These are phyloP conservation scores for Lepidopterella palustris DNA, from an alignment of 495 filamentous ascomycete genomes.

Conservation along the genomic window DNA sequence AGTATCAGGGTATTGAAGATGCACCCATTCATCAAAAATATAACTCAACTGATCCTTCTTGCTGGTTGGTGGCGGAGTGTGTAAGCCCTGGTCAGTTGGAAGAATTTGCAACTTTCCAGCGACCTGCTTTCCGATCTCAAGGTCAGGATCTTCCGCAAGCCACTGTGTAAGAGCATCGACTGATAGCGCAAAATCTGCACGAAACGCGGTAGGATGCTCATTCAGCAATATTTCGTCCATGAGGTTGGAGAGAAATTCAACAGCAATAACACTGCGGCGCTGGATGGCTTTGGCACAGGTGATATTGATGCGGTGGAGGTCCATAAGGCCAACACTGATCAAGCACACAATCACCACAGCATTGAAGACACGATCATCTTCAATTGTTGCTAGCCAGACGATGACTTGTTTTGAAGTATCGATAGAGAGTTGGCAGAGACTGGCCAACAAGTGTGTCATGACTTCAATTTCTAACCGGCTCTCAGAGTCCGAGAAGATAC, in stretches of 20 bases:
- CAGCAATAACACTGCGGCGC: conserved; percentile 57
- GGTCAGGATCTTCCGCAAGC: conserved; percentile 64
- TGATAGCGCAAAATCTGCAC: conserved; percentile 80
- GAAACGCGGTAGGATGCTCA: conserved; percentile 66
- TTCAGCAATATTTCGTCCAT: conserved; percentile 71
- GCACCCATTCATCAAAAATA: conserved; percentile 89
- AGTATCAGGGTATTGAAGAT: conserved; percentile 64
- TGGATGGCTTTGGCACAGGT: conserved; percentile 65
- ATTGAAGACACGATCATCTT: conserved; percentile 71
- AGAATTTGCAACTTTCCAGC: conserved; percentile 56
- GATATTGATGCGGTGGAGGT: conserved; percentile 72
- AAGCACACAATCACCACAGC: conserved; percentile 69
- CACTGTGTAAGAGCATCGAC: conserved; percentile 71
- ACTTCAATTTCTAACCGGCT: conserved; percentile 70
- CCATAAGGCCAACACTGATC: conserved; percentile 65
- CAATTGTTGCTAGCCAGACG: conserved; percentile 61
- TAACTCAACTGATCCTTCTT: conserved; percentile 84
- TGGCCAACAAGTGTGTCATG: conserved; percentile 71
- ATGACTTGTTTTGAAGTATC: conserved; percentile 68
- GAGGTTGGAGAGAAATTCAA: conserved; percentile 69
- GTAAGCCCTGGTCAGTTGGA: conserved; percentile 19
- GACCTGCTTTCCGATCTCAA: conserved; percentile 59
- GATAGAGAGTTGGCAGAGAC: conserved; percentile 70
- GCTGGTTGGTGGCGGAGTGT: conserved; percentile 28
- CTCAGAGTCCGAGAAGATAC: conserved; percentile 55